phyloP scores from a whole-genome alignment of 78 protist species.

The Corallochytrium limacisporum region DNA sequence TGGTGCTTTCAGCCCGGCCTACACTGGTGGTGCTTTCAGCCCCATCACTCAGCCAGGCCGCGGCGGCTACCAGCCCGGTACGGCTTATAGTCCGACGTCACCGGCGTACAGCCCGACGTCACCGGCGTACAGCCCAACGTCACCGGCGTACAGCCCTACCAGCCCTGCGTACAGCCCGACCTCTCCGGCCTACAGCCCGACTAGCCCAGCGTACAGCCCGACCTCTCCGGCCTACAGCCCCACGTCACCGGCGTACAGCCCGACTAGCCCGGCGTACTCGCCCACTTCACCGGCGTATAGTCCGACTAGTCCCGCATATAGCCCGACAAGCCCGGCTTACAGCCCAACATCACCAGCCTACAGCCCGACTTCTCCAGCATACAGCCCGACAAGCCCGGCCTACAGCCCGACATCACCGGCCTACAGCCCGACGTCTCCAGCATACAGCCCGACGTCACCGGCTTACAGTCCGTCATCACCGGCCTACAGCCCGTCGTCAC shows the following conservation, averaged over 20 bases:
- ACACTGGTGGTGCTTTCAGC: not conserved
- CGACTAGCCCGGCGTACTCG: slow-evolving; percentile 59
- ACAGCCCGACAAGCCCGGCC: slow-evolving; percentile 67
- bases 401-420: slow-evolving; percentile 52
- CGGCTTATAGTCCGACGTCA: not conserved
- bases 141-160: slow-evolving; percentile 50
- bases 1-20: slow-evolving; percentile 6
- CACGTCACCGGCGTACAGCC: slow-evolving; percentile 54
- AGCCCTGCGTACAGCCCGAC: slow-evolving; percentile 51
- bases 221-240: slow-evolving; percentile 51
- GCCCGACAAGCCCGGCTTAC: slow-evolving; percentile 67
- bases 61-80: not conserved
- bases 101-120: slow-evolving; percentile 14
- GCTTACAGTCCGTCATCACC: slow-evolving; percentile 40
- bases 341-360: slow-evolving; percentile 56
- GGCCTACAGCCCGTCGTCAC: slow-evolving; percentile 31
- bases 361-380: slow-evolving; percentile 46
- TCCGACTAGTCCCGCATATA: slow-evolving; percentile 60
- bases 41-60: too few relatives aligned
- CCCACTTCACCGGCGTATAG: slow-evolving; percentile 51
- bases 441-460: slow-evolving; percentile 51
- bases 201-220: slow-evolving; percentile 28
- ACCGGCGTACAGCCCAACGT: slow-evolving; percentile 35
- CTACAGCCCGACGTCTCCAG: slow-evolving; percentile 41
- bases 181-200: slow-evolving; percentile 10